Percentiles rank a stretch among this genome's conserved stretches.
These are phyloP conservation scores for Entophlyctis luteolus DNA, from an alignment of 192 early-diverging fungal genomes.

Conservation along the genomic window DNA sequence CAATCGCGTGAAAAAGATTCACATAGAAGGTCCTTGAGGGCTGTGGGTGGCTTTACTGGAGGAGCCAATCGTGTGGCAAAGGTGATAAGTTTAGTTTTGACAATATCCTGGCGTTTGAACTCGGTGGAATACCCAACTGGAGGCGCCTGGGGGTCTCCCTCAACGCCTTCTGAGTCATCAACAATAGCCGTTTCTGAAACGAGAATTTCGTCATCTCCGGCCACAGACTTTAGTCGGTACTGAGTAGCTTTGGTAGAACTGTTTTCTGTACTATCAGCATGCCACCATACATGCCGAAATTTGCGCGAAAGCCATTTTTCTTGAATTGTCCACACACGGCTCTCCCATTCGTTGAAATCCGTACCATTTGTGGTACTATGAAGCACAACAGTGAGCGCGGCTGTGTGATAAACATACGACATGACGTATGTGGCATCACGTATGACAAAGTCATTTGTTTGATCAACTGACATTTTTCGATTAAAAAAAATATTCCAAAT, in stretches of 20 bases:
- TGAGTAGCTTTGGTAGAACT: no score
- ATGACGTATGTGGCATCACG: constrained; percentile 5
- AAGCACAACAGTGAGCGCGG: background rate
- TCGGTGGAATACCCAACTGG: background rate
- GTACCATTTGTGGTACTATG: background rate
- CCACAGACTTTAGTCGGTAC: no score
- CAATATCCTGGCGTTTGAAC: background rate
- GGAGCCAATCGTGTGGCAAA: no score
- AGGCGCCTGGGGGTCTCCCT: no score
- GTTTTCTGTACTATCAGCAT: background rate
- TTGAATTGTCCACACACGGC: background rate
- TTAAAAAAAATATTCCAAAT: no score
- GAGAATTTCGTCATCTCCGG: no score
- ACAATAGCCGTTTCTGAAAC: no score
- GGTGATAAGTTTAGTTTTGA: background rate
- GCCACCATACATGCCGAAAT: background rate
- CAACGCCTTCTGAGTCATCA: no score
- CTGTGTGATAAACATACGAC: background rate
- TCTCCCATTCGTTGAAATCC: background rate
- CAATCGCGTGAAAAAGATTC: background rate
- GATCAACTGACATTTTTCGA: background rate
- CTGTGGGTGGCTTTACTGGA: no score
- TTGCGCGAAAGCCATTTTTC: background rate
- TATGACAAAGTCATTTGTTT: constrained; percentile 1
- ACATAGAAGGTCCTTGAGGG: background rate